Percentiles rank a stretch among this genome's conserved stretches.
Evolutionary conservation across 768 basidiomycete species (phyloP).

Genomic region (Mycena amicta): DNA sequence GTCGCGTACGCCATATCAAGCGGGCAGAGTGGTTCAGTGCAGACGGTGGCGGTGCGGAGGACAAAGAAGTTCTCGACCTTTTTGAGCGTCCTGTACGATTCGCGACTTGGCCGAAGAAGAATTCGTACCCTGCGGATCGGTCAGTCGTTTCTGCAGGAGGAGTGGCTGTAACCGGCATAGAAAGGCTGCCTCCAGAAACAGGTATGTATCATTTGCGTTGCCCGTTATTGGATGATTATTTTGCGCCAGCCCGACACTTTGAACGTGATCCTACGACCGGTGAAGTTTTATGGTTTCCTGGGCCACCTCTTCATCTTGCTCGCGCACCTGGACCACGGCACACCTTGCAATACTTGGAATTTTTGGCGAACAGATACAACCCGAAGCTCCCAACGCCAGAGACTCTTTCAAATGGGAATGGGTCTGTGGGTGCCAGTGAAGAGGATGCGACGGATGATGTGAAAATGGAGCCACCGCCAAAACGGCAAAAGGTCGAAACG

Average conservation of each 20-base stretch:
- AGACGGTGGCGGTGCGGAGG: slow-evolving; percentile 39
- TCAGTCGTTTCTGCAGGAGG: slow-evolving; percentile 52
- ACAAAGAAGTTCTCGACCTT: slow-evolving; percentile 3
- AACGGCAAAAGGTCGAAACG: slow-evolving; percentile 8
- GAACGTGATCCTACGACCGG: slow-evolving; percentile 64
- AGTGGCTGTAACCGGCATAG: slow-evolving; percentile 43
- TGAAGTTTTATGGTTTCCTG: slow-evolving; percentile 75
- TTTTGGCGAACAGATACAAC: slow-evolving; percentile 41
- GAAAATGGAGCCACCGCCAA: slow-evolving; percentile 15
- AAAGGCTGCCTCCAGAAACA: slow-evolving; percentile 53
- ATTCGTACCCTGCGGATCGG: slow-evolving; percentile 37
- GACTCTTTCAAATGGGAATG: neutral
- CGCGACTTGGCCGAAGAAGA: slow-evolving; percentile 34
- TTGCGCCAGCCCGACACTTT: slow-evolving; percentile 51
- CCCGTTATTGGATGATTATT: neutral
- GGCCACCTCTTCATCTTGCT: slow-evolving; percentile 58
- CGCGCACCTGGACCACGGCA: slow-evolving; percentile 40
- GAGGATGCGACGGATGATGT: neutral
- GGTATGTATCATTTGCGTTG: slow-evolving; percentile 36
- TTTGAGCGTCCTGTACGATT: slow-evolving; percentile 17
- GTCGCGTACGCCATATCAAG: slow-evolving; percentile 44
- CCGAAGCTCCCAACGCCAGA: slow-evolving; percentile 1
- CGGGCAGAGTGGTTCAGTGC: slow-evolving; percentile 38
- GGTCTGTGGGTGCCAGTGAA: neutral
- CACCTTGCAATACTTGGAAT: slow-evolving; percentile 54